A percentile compares a stretch with the other conserved stretches of the same genome.
These are phyloP conservation scores for Cryphonectria naterciae DNA, from an alignment of 2,329 filamentous ascomycete genomes.

Conservation along the genomic window DNA sequence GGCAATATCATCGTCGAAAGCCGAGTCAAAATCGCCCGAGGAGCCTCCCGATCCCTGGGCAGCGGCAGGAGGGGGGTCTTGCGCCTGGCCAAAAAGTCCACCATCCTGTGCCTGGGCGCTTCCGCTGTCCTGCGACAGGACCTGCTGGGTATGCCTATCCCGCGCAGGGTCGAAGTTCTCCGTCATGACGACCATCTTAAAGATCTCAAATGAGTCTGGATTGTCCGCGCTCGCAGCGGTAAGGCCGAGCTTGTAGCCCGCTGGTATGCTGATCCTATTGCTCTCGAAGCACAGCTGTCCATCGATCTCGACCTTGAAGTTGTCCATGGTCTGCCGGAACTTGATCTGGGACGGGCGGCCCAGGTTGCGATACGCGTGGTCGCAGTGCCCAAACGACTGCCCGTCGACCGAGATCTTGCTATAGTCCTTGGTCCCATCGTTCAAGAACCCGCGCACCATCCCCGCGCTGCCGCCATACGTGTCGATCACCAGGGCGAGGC, in stretches of 20 bases:
- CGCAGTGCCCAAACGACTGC: conserved; percentile 91
- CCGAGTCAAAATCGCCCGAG: conserved; percentile 36
- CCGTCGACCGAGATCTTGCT: conserved; percentile 78
- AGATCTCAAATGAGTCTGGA: conserved; percentile 92
- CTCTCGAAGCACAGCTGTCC: conserved; percentile 82
- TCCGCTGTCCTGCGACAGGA: conserved; percentile 36
- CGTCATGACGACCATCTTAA: conserved; percentile 78
- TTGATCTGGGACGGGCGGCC: conserved; percentile 82
- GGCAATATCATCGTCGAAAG: conserved; percentile 48
- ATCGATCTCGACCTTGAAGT: conserved; percentile 81
- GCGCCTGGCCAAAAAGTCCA: conserved; percentile 33
- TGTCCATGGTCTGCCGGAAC: conserved; percentile 65
- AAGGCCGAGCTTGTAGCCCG: conserved; percentile 83
- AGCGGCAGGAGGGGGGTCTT: conserved; percentile 37
- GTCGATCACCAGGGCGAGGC: conserved; percentile 85
- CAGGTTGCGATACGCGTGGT: conserved; percentile 87
- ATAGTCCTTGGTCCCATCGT: conserved; percentile 85
- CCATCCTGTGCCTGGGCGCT: conserved; percentile 38
- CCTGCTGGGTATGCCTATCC: conserved; percentile 31
- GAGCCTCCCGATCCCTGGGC: conserved; percentile 31
- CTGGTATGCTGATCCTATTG: conserved; percentile 75
- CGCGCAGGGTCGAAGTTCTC: conserved; percentile 44
- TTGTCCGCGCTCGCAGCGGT: conserved; percentile 87
- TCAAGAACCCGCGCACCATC: conserved; percentile 88
- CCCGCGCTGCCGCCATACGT: conserved; percentile 77